Base-by-base conservation (phyloP, 73 alveolate species). In the Paramecium tetraurelia region DNA sequence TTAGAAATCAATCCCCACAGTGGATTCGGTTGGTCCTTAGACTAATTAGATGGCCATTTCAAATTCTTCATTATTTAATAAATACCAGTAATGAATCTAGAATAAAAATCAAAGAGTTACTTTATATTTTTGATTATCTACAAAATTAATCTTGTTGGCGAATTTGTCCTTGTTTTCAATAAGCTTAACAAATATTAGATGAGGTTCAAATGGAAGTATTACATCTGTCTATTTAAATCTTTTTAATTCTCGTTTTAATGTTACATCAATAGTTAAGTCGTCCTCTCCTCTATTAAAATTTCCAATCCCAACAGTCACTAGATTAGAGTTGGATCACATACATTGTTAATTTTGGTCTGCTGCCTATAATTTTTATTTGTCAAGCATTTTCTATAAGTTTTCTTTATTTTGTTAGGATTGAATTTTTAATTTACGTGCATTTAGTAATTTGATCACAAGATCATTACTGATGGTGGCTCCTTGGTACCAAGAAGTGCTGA, bases 281-380 rank as follows among this genome's bases (percentile, higher is more conserved):
- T 80, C 43, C 8, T 80, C 90, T 24, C 90, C 90, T 80, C 90
- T 80, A 9, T 46, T 80, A 24, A 80, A 80, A 31, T 80, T 80
- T 40, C 90, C 90, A 31, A 80, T 80, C 2, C 90, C 90, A 40
- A 31, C 46, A 44, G 44, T 44, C 24, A 80, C 90, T 80, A 80
- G 24, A 41, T n/a, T 31, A 12, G 48, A 27, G 11, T 31, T 31
- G 9, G 22, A 44, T 8, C 20, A 41, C 48, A 80, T 80, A 80
- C 90, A 46, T 43, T 33, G 31, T n/a, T 53, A 53, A 53, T 18
- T 53, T 44, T 33, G 14, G 4, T 80, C 48, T 10, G 35, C 29
- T 20, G 70, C 48, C 24, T 21, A 48, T 8, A 14, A 44, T 24
- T 44, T 80, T 21, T 75, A 35, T 38, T 75, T 75, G 21, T 21